A percentile compares a stretch with the other conserved stretches of the same genome.
phyloP scores from a whole-genome alignment of 2,329 filamentous ascomycete genomes.

The Westerdykella sp. region DNA sequence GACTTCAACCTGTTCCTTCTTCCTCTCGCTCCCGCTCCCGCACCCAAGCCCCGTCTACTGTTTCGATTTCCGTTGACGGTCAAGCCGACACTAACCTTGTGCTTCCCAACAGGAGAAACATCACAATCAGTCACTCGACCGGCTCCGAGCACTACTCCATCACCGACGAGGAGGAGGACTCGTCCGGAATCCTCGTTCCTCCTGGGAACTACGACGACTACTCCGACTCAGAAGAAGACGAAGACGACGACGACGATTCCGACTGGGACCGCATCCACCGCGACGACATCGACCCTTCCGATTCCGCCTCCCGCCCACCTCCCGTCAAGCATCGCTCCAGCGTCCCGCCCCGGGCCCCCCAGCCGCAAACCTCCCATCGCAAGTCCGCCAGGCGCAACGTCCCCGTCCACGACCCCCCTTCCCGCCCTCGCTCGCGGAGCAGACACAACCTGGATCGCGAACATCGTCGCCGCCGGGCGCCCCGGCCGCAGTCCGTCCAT shows the following conservation, averaged over 20 bases:
- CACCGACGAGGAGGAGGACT: conserved; percentile 29
- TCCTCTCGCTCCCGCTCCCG: conserved; percentile 19
- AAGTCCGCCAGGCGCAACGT: conserved; percentile 35
- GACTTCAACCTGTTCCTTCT: conserved; percentile 14
- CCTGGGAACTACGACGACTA: conserved; percentile 30
- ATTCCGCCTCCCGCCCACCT: conserved; percentile 44
- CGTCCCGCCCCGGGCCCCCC: conserved; percentile 33
- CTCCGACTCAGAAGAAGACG: conserved; percentile 27
- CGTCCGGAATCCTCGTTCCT: conserved; percentile 28
- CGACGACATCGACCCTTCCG: conserved; percentile 45
- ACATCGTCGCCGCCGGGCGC: conserved; percentile 22
- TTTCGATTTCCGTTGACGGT: conserved; percentile 22
- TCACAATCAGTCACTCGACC: conserved; percentile 36
- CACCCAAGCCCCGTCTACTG: conserved; percentile 23
- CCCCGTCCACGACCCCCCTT: conserved; percentile 22
- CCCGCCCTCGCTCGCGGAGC: conserved; percentile 30
- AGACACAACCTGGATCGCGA: conserved; percentile 26
- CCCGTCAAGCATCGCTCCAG: conserved; percentile 30
- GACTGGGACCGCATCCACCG: conserved; percentile 27
- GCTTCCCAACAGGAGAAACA: conserved; percentile 33
- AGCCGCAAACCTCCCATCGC: conserved; percentile 31
- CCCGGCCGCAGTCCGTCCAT: conserved; percentile 32
- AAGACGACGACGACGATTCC: conserved; percentile 25
- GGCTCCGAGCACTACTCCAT: conserved; percentile 28
- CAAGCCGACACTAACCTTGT: conserved; percentile 35